Conservation (phyloP, 306 rosid genomes). For the Lathyrus sativus region DNA sequence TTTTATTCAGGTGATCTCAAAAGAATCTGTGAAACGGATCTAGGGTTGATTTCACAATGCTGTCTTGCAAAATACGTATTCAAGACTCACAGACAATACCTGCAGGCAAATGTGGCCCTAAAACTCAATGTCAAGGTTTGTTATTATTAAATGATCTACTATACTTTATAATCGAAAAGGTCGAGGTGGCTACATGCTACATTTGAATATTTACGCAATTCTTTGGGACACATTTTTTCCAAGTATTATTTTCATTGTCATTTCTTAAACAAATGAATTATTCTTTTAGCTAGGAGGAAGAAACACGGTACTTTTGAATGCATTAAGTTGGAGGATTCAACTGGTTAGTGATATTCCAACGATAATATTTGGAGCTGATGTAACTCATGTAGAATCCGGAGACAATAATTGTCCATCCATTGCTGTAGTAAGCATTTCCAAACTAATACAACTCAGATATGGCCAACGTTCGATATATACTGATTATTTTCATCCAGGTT, state of each 20-base stretch:
- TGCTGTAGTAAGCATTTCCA: constrained; percentile 58
- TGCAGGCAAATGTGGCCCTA: constrained; percentile 65
- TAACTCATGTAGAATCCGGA: constrained; percentile 70
- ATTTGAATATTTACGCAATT: background rate
- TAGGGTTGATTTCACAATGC: constrained; percentile 74
- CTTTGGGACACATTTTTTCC: background rate
- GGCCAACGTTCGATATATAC: constrained; percentile 8
- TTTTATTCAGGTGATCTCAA: constrained; percentile 64
- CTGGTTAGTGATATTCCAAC: constrained; percentile 77
- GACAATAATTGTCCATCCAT: constrained; percentile 75
- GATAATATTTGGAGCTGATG: constrained; percentile 53
- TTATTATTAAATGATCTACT: background rate
- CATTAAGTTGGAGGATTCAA: constrained; percentile 62
- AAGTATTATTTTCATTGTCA: constrained; percentile 3
- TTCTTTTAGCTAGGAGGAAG: constrained; percentile 61
- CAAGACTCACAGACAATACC: constrained; percentile 58
- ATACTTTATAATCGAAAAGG: constrained; percentile 14
- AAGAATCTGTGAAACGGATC: constrained; percentile 71
- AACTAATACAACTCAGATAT: background rate
- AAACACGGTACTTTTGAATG: constrained; percentile 70
- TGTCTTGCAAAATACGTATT: constrained; percentile 72
- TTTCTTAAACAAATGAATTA: background rate
- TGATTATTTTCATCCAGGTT: constrained; percentile 48
- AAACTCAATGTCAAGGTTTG: constrained; percentile 67
- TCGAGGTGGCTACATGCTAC: constrained; percentile 20